A percentile compares a stretch with the other conserved stretches of the same genome.
Evolutionary conservation across 805 yeast species (phyloP).

Genomic region (Pichia paraexigua): DNA sequence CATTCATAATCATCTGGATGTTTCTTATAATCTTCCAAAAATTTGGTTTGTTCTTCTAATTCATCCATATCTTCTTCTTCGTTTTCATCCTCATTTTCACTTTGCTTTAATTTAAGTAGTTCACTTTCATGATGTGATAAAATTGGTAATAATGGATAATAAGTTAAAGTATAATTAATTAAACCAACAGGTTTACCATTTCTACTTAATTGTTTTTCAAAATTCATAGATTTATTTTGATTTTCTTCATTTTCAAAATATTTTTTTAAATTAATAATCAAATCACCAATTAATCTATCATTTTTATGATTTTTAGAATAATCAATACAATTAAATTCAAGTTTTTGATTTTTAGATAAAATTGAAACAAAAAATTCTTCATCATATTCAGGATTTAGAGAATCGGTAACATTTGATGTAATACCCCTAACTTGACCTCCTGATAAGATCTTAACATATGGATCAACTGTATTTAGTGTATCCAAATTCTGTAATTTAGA

Average conservation of each 20-base stretch:
- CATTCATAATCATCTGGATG: constrained; percentile 60
- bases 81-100: constrained; percentile 31
- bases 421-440: constrained; percentile 51
- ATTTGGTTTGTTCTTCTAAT: constrained; percentile 38
- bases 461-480: constrained; percentile 67
- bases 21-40: constrained; percentile 44
- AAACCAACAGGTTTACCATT: constrained; percentile 33
- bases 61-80: constrained; percentile 32
- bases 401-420: constrained; percentile 47
- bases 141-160: constrained; percentile 58
- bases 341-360: constrained; percentile 49
- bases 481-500: constrained; percentile 48
- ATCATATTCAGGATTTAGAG: constrained; percentile 51
- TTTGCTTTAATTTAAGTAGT: constrained; percentile 35
- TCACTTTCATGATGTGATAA: constrained; percentile 49
- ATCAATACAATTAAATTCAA: constrained; percentile 55
- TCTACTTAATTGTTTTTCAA: constrained; percentile 5
- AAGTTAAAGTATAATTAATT: constrained; percentile 48
- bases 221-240: constrained; percentile 9
- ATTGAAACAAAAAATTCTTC: constrained; percentile 55
- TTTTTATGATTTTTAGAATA: constrained; percentile 49
- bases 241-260: constrained; percentile 9
- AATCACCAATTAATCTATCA: constrained; percentile 58
- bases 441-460: constrained; percentile 53
- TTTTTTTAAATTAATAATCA: constrained; percentile 29